Evolutionary conservation across 2,329 filamentous ascomycete species (phyloP).

Genomic region (Xylariales sp.): DNA sequence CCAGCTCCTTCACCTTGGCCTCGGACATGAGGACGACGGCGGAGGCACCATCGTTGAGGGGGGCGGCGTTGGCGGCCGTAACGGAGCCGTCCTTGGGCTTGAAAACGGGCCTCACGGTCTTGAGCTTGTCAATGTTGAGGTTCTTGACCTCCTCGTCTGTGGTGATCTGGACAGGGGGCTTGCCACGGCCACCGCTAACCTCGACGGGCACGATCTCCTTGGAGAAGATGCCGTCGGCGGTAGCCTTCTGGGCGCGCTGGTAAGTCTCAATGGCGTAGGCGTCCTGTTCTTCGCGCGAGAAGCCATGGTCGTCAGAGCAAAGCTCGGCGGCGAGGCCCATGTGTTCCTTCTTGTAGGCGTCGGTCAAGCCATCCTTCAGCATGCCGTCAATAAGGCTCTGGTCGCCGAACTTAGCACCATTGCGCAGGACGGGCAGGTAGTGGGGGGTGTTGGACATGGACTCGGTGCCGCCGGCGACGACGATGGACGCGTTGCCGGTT

Average conservation of each 20-base stretch:
- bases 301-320: slow-evolving; percentile 84
- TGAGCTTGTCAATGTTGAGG: slow-evolving; percentile 85
- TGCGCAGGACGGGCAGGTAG: slow-evolving; percentile 89
- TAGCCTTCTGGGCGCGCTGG: slow-evolving; percentile 76
- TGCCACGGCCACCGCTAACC: slow-evolving; percentile 88
- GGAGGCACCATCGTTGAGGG: slow-evolving; percentile 93
- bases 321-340: slow-evolving; percentile 96
- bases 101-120: slow-evolving; percentile 86
- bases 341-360: slow-evolving; percentile 95
- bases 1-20: slow-evolving; percentile 90
- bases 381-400: slow-evolving; percentile 90
- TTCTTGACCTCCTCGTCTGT: slow-evolving; percentile 98
- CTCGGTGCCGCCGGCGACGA: slow-evolving; percentile 94
- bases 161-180: slow-evolving; percentile 83
- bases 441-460: slow-evolving; percentile 99
- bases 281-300: slow-evolving; percentile 89
- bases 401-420: slow-evolving; percentile 93
- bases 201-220: slow-evolving; percentile 91
- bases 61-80: slow-evolving; percentile 95
- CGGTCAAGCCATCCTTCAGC: slow-evolving; percentile 92
- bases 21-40: slow-evolving; percentile 95
- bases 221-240: slow-evolving; percentile 82
- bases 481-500: slow-evolving; percentile 90
- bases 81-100: slow-evolving; percentile 85
- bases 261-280: slow-evolving; percentile 96